A percentile compares a stretch with the other conserved stretches of the same genome.
These are phyloP conservation scores for Oehlia diaphana DNA, from an alignment of 192 early-diverging fungal genomes.

Conservation along the genomic window DNA sequence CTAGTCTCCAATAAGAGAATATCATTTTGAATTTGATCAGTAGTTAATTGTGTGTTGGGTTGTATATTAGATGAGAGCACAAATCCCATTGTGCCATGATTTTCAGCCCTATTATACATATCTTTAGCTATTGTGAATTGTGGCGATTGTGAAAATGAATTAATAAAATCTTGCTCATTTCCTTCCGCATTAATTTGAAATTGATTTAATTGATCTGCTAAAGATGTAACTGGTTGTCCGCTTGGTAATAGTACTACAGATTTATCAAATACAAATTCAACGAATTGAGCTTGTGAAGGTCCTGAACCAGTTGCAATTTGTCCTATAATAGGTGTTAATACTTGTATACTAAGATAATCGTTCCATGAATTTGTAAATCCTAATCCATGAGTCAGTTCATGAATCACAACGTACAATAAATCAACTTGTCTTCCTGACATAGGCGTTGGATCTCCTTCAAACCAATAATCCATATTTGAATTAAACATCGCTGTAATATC, in stretches of 20 bases:
- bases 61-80: too few relatives aligned
- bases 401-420: background rate
- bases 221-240: background rate
- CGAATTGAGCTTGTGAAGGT: background rate
- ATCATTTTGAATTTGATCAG: too few relatives aligned
- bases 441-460: background rate
- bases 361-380: background rate
- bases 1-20: too few relatives aligned
- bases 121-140: background rate
- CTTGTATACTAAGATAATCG: background rate
- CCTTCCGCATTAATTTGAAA: background rate
- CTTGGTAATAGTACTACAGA: background rate
- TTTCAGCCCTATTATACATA: background rate
- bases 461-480: slow-evolving; percentile 32
- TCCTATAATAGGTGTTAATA: background rate
- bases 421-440: background rate
- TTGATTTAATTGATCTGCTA: background rate
- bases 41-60: too few relatives aligned
- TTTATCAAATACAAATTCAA: background rate
- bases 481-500: slow-evolving; percentile 46
- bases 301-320: too few relatives aligned
- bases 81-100: background rate
- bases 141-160: background rate
- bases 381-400: background rate
- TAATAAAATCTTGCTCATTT: background rate